Conservation (phyloP, 2,329 filamentous ascomycete species). For the Neurospora crassa region DNA sequence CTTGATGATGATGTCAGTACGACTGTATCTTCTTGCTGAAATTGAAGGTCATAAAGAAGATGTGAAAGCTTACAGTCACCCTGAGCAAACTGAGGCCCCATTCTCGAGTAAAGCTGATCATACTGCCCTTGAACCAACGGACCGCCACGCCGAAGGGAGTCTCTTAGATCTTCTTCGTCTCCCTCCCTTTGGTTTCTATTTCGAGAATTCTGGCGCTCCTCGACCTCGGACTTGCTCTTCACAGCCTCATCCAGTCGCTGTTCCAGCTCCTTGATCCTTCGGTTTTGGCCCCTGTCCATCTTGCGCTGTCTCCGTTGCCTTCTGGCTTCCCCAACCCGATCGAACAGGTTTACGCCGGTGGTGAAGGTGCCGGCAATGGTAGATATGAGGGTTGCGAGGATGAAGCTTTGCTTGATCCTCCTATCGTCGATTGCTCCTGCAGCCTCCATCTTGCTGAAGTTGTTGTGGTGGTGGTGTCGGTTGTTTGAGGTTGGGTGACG, state of each 20-base stretch:
- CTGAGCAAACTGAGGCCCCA: constrained; percentile 26
- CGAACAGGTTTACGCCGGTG: constrained; percentile 28
- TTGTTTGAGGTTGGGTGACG: neutral
- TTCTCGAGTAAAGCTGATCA: constrained; percentile 22
- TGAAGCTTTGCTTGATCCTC: constrained; percentile 25
- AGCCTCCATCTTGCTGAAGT: constrained; percentile 7
- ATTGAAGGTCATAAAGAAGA: neutral
- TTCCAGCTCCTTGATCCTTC: constrained; percentile 24
- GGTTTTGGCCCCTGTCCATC: constrained; percentile 24
- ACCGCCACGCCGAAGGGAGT: constrained; percentile 22
- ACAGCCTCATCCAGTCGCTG: constrained; percentile 14
- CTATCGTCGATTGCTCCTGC: neutral
- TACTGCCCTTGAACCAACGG: constrained; percentile 26
- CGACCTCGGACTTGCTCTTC: neutral
- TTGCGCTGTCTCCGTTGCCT: constrained; percentile 23
- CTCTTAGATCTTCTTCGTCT: constrained; percentile 17
- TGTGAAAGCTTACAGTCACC: constrained; percentile 22
- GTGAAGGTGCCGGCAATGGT: constrained; percentile 29
- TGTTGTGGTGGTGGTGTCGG: neutral
- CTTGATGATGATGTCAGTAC: constrained; percentile 4
- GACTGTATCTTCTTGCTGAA: neutral
- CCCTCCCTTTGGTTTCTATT: constrained; percentile 5
- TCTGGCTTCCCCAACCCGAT: constrained; percentile 24
- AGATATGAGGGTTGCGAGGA: constrained; percentile 29
- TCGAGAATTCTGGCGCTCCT: constrained; percentile 12